Percentiles rank a stretch among this genome's conserved stretches.
phyloP scores from a whole-genome alignment of 1,284 basidiomycete genomes.

The Singerocomus rubriflavus region DNA sequence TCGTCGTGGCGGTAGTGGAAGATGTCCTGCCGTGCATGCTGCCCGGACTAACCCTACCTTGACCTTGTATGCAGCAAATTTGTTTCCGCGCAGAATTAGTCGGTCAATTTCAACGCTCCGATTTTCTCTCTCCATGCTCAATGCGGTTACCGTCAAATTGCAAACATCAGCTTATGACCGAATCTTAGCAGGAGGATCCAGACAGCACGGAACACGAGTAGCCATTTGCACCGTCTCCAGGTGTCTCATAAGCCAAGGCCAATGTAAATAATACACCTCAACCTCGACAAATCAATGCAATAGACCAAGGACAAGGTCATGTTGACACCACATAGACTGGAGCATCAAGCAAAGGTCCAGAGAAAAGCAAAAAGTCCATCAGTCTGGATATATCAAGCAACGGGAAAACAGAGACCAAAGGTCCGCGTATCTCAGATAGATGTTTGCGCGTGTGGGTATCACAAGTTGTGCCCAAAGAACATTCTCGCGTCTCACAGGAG shows the following conservation, averaged over 20 bases:
- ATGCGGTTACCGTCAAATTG: too few relatives aligned
- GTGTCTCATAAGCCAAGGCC: too few relatives aligned
- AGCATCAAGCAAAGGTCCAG: not conserved
- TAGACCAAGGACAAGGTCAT: not conserved
- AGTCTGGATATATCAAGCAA: slow-evolving; percentile 9
- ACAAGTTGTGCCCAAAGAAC: not conserved
- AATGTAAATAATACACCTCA: not conserved
- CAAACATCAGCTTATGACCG: not conserved
- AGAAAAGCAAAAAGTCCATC: not conserved
- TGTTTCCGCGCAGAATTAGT: too few relatives aligned
- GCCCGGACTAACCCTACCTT: not conserved
- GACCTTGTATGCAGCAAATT: not conserved
- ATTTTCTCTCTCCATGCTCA: not conserved
- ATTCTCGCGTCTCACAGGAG: slow-evolving; percentile 13
- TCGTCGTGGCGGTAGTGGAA: too few relatives aligned
- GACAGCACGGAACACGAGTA: not conserved
- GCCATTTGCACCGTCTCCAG: too few relatives aligned
- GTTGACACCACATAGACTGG: not conserved
- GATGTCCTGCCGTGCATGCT: not conserved
- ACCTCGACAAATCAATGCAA: not conserved
- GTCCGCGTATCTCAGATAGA: not conserved
- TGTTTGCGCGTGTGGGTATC: slow-evolving; percentile 3
- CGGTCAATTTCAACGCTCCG: too few relatives aligned
- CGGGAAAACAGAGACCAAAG: not conserved
- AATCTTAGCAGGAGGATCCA: not conserved